A percentile compares a stretch with the other conserved stretches of the same genome.
phyloP scores from a whole-genome alignment of 352 stramenopile genomes.

The Phytophthora idaei region DNA sequence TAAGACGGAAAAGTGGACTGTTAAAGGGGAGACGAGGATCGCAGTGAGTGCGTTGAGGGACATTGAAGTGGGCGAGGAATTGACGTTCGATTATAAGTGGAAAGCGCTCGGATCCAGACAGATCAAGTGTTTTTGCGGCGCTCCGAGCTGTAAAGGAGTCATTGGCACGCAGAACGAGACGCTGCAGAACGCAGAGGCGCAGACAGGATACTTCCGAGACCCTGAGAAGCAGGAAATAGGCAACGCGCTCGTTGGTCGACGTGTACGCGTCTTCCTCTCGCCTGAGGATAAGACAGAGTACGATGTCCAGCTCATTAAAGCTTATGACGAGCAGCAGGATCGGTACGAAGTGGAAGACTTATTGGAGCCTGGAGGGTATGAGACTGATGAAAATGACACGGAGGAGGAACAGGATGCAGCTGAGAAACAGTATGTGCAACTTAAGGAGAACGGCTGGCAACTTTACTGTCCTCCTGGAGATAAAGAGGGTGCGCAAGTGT shows the following conservation, averaged over 20 bases:
- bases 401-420: constrained; percentile 42
- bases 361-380: constrained; percentile 33
- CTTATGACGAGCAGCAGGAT: constrained; percentile 48
- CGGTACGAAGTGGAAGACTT: constrained; percentile 62
- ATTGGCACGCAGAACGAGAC: constrained; percentile 64
- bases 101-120: constrained; percentile 81
- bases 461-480: constrained; percentile 70
- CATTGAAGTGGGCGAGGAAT: constrained; percentile 89
- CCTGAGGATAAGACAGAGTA: constrained; percentile 63
- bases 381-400: constrained; percentile 41
- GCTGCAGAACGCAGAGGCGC: constrained; percentile 40
- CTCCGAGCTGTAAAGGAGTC: constrained; percentile 73
- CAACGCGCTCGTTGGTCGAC: constrained; percentile 49
- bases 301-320: constrained; percentile 54
- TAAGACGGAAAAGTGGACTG: constrained; percentile 95
- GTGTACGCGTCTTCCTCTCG: constrained; percentile 71
- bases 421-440: constrained; percentile 44
- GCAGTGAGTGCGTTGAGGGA: constrained; percentile 93
- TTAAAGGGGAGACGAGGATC: constrained; percentile 92
- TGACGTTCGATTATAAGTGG: constrained; percentile 98
- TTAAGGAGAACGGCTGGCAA: constrained; percentile 67
- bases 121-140: constrained; percentile 80
- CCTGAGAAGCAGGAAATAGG: constrained; percentile 60
- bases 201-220: constrained; percentile 69
- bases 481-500: constrained; percentile 61